These are phyloP conservation scores for Kwoniella shandongensis DNA, from an alignment of 768 basidiomycete species.

Conservation along the genomic window DNA sequence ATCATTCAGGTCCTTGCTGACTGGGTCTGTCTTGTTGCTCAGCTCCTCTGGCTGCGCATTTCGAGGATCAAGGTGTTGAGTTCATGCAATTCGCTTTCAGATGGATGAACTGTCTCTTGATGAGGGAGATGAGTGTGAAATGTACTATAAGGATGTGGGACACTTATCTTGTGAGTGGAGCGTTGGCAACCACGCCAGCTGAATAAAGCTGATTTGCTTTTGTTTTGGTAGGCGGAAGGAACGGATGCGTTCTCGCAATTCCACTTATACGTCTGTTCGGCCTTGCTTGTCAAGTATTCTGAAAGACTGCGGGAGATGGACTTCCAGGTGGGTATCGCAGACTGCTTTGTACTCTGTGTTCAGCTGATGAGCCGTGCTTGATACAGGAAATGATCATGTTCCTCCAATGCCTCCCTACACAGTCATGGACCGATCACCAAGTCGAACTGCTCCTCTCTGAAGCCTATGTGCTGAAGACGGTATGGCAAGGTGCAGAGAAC, in stretches of 20 bases:
- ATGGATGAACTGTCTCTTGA: conserved; percentile 99
- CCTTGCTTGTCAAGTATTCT: conserved; percentile 94
- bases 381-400: conserved; percentile 97
- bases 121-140: conserved; percentile 95
- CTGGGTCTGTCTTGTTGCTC: background rate
- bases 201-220: conserved; percentile 1
- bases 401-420: conserved; percentile 60
- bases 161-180: conserved; percentile 81
- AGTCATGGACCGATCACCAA: conserved; percentile 92
- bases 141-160: conserved; percentile 99
- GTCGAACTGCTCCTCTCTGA: conserved; percentile 92
- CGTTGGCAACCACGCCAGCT: no score
- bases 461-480: conserved; percentile 70
- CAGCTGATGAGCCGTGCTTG: background rate
- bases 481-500: conserved; percentile 55
- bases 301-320: conserved; percentile 93
- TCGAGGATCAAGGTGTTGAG: conserved; percentile 88
- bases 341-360: background rate
- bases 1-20: background rate
- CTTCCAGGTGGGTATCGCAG: conserved; percentile 71
- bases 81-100: conserved; percentile 99
- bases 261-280: conserved; percentile 96
- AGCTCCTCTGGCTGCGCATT: conserved; percentile 85
- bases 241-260: conserved; percentile 98
- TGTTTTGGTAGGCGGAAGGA: conserved; percentile 76